Conservation (phyloP, 306 rosid species). For the Senna siamea region DNA sequence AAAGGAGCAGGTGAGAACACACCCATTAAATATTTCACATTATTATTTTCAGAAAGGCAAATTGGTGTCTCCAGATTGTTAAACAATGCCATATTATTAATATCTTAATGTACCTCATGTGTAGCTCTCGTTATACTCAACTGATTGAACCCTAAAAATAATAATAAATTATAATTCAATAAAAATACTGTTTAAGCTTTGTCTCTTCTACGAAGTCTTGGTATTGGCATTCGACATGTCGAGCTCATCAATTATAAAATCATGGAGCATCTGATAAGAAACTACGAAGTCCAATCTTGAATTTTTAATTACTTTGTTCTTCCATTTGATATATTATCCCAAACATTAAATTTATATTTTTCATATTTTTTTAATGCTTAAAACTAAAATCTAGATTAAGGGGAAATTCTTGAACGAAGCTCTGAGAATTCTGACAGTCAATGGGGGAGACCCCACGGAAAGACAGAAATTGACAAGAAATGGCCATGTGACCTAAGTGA, state of each 20-base stretch:
- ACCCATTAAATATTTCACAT: neutral
- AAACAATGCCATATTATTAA: neutral
- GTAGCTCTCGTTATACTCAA: conserved; percentile 13
- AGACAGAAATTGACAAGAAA: conserved; percentile 46
- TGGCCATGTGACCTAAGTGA: conserved; percentile 43
- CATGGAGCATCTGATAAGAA: conserved; percentile 9
- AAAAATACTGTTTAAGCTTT: neutral
- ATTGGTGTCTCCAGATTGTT: neutral
- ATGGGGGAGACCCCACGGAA: conserved; percentile 34
- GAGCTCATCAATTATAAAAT: neutral
- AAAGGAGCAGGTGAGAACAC: conserved; percentile 12
- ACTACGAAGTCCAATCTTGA: too few species aligned
- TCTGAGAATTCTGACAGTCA: conserved; percentile 50
- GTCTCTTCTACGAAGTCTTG: neutral
- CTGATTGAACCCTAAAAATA: neutral
- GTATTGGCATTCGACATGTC: neutral
- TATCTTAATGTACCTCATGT: neutral
- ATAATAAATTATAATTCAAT: neutral
- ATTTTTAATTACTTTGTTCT: too few species aligned
- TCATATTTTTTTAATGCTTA: neutral
- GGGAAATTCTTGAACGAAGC: conserved; percentile 7
- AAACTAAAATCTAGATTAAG: neutral
- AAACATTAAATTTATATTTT: neutral
- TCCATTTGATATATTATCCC: neutral
- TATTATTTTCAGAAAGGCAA: neutral